Conservation (phyloP, 345 rosid species). For the Citrus glauca region DNA sequence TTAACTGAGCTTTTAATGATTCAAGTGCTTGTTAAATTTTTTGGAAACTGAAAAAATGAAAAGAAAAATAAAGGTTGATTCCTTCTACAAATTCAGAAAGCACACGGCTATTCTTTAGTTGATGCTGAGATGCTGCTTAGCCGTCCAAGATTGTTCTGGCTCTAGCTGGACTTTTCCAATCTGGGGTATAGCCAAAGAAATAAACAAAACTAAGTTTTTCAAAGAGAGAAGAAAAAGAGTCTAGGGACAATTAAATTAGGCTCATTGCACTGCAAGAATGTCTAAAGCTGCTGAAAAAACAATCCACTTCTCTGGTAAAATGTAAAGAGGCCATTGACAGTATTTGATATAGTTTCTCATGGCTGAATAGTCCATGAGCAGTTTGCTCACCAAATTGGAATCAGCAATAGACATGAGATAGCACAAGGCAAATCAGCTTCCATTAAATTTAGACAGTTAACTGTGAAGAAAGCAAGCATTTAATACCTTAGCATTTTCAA, state of each 20-base stretch:
- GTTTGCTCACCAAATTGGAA: neutral
- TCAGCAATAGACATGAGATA: neutral
- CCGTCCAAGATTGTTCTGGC: constrained; percentile 79
- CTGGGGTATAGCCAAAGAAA: constrained; percentile 37
- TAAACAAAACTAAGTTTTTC: neutral
- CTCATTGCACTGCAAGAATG: neutral
- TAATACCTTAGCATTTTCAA: constrained; percentile 87
- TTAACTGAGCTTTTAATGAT: neutral
- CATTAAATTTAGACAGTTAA: neutral
- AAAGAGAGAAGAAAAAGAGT: neutral
- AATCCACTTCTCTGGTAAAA: neutral
- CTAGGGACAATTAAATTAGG: neutral
- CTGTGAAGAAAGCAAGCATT: neutral
- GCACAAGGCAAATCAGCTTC: neutral
- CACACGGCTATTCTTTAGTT: constrained; percentile 27
- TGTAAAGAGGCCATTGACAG: neutral
- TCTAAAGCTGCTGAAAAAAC: neutral
- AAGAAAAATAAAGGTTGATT: neutral
- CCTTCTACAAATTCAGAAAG: neutral
- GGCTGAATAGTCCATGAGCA: neutral
- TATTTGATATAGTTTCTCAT: neutral
- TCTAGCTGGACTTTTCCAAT: constrained; percentile 70
- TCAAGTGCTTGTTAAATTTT: constrained; percentile 9
- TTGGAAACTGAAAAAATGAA: neutral
- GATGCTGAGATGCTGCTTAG: constrained; percentile 68